Evolutionary conservation across 1,284 basidiomycete genomes (phyloP).

Genomic region (Pseudozyma sp.): DNA sequence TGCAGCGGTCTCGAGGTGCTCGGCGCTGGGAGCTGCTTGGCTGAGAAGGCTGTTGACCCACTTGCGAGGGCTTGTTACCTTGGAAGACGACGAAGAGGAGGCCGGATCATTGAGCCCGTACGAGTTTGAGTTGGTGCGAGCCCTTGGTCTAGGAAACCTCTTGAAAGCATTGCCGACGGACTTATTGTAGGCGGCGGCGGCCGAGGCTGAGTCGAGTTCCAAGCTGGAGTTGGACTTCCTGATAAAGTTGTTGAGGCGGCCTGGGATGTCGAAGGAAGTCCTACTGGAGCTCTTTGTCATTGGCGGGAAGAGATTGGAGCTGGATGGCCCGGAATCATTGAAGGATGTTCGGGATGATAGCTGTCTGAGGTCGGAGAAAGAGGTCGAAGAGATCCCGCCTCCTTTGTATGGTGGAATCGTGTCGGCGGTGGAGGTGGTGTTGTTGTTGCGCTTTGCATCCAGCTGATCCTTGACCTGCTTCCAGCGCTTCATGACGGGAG

Average conservation of each 20-base stretch:
- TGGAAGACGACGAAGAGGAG: conserved; percentile 18
- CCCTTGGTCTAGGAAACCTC: conserved; percentile 35
- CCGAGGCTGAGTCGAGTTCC: conserved; percentile 19
- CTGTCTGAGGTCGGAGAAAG: conserved; percentile 33
- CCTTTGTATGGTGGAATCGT: conserved; percentile 27
- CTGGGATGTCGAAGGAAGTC: conserved; percentile 43
- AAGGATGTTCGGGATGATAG: conserved; percentile 13
- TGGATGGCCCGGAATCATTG: conserved; percentile 7
- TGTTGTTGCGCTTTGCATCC: conserved; percentile 34
- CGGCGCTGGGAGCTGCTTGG: conserved; percentile 18
- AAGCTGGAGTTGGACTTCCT: conserved; percentile 40
- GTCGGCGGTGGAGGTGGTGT: conserved; percentile 2
- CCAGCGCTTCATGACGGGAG: conserved; percentile 32
- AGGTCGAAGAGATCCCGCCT: conserved; percentile 38
- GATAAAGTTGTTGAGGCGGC: conserved; percentile 36
- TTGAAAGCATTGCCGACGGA: conserved; percentile 20
- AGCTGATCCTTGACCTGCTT: conserved; percentile 46
- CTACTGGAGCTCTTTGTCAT: conserved; percentile 37
- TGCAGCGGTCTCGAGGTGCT: conserved; percentile 39
- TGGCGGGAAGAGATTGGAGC: conserved; percentile 28
- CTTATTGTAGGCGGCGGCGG: conserved; percentile 10
- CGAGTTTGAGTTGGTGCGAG: conserved; percentile 24
- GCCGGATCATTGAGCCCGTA: conserved; percentile 7
- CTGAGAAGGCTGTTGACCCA: conserved; percentile 46
- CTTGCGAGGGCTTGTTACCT: conserved; percentile 38